Evolutionary conservation across 805 yeast genomes (phyloP).

Genomic region (Clavispora santaluciae): DNA sequence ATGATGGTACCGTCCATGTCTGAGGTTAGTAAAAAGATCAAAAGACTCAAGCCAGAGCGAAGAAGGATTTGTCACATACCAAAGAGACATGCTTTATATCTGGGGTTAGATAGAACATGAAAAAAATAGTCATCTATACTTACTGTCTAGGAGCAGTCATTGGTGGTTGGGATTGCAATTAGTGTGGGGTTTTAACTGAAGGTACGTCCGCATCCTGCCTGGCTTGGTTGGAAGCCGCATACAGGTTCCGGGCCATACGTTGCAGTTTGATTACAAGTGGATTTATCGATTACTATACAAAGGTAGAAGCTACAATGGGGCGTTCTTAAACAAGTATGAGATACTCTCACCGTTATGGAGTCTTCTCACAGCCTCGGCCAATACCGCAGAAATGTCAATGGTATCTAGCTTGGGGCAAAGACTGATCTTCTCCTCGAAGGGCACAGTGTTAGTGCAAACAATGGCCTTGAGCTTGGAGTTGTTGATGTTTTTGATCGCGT

Average conservation of each 20-base stretch:
- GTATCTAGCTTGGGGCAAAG: constrained; percentile 60
- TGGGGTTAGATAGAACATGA: constrained; percentile 2
- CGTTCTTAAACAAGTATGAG: constrained; percentile 69
- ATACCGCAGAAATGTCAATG: constrained; percentile 66
- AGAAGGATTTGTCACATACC: constrained; percentile 38
- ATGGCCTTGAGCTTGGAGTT: constrained; percentile 63
- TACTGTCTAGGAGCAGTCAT: neutral
- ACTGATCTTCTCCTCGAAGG: constrained; percentile 59
- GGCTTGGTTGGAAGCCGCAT: too few species aligned
- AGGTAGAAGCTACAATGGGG: constrained; percentile 33
- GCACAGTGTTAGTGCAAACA: constrained; percentile 78
- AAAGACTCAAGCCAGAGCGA: neutral
- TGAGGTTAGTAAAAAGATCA: constrained; percentile 16
- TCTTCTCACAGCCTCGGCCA: constrained; percentile 81
- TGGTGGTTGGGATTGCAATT: neutral
- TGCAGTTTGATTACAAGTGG: too few species aligned
- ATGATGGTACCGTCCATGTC: constrained; percentile 96
- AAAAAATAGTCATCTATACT: neutral
- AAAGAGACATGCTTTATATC: constrained; percentile 64
- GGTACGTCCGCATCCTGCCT: neutral
- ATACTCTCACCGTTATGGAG: constrained; percentile 85
- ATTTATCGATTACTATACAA: neutral
- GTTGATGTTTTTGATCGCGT: constrained; percentile 67
- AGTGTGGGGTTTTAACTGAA: neutral
- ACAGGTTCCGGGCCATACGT: too few species aligned